A percentile compares a stretch with the other conserved stretches of the same genome.
phyloP scores from a whole-genome alignment of 2,329 filamentous ascomycete species.

The Fusarium irregulare region DNA sequence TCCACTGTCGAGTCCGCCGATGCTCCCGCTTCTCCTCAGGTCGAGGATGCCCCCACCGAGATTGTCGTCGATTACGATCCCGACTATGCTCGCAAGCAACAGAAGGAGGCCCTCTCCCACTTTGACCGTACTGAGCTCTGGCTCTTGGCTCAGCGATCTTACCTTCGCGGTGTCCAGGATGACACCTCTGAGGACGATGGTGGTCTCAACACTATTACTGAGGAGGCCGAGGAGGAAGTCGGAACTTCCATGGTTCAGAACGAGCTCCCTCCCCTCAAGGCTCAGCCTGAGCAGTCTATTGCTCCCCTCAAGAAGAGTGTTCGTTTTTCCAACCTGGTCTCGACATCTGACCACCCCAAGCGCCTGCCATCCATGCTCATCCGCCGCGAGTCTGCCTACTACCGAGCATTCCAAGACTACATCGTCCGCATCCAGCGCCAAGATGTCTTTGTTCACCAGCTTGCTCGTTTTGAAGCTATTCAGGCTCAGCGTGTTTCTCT shows the following conservation, averaged over 20 bases:
- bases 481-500: slow-evolving; percentile 85
- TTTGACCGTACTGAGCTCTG: slow-evolving; percentile 87
- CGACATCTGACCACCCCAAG: slow-evolving; percentile 59
- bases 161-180: slow-evolving; percentile 74
- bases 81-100: slow-evolving; percentile 78
- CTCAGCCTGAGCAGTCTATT: slow-evolving; percentile 36
- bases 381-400: slow-evolving; percentile 81
- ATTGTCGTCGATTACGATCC: slow-evolving; percentile 79
- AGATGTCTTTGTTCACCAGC: slow-evolving; percentile 87
- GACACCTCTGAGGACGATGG: slow-evolving; percentile 52
- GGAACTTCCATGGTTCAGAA: slow-evolving; percentile 46
- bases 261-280: slow-evolving; percentile 36
- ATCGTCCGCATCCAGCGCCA: slow-evolving; percentile 71
- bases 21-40: slow-evolving; percentile 56
- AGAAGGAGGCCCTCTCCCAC: slow-evolving; percentile 76
- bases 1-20: slow-evolving; percentile 49
- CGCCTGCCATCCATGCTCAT: slow-evolving; percentile 64
- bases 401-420: slow-evolving; percentile 84
- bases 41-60: slow-evolving; percentile 70
- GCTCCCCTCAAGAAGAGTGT: slow-evolving; percentile 75
- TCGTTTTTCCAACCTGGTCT: slow-evolving; percentile 72
- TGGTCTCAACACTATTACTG: slow-evolving; percentile 53
- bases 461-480: slow-evolving; percentile 87
- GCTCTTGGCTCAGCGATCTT: slow-evolving; percentile 84
- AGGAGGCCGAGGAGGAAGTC: slow-evolving; percentile 48